Percentiles rank a stretch among this genome's conserved stretches.
phyloP scores from a whole-genome alignment of 208 protist species.

The Trypanosoma melophagium region DNA sequence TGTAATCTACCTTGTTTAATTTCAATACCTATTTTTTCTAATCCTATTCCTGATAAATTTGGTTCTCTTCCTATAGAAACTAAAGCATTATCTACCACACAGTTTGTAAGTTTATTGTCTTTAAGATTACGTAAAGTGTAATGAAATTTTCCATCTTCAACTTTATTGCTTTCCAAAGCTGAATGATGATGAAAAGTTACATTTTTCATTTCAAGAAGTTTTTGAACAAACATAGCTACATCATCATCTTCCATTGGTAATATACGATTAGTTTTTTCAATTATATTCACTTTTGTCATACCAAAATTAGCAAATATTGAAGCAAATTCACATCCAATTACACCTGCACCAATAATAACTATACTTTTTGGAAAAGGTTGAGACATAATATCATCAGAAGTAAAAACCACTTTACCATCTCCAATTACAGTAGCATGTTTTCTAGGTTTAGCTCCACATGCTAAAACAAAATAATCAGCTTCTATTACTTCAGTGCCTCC shows the following conservation, averaged over 20 bases:
- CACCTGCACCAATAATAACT: constrained; percentile 90
- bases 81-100: constrained; percentile 78
- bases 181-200: constrained; percentile 88
- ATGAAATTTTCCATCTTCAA: constrained; percentile 70
- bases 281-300: constrained; percentile 81
- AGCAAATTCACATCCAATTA: constrained; percentile 92
- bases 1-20: constrained; percentile 40
- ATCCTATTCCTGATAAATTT: constrained; percentile 46
- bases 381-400: constrained; percentile 88
- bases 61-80: constrained; percentile 89
- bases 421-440: constrained; percentile 59
- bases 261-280: constrained; percentile 85
- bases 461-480: constrained; percentile 89
- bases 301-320: constrained; percentile 91
- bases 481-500: constrained; percentile 48
- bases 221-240: constrained; percentile 81
- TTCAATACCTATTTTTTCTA: constrained; percentile 58
- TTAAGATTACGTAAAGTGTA: constrained; percentile 72
- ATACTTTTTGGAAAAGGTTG: constrained; percentile 85
- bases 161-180: constrained; percentile 59
- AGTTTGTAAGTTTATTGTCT: constrained; percentile 36
- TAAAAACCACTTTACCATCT: constrained; percentile 86
- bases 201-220: constrained; percentile 65
- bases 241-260: constrained; percentile 90
- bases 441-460: constrained; percentile 78